Evolutionary conservation across 179 eudicot genomes (phyloP).

Genomic region (Beta lomatogona): DNA sequence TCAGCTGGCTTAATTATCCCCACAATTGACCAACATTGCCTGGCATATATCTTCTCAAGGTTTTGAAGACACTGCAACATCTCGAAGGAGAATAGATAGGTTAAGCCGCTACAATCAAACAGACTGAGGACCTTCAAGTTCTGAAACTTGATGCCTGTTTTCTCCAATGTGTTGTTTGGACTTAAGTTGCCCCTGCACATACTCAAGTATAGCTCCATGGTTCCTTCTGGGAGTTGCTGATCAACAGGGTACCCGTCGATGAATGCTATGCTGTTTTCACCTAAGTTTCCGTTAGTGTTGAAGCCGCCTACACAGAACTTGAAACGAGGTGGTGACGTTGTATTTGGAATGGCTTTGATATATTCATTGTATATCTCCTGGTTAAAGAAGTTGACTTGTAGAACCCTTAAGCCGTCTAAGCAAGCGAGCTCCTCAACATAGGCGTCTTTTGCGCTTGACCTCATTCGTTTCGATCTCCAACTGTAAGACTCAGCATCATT

Average conservation of each 20-base stretch:
- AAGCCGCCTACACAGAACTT: slow-evolving; percentile 23
- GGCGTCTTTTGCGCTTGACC: background rate
- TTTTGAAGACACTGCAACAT: background rate
- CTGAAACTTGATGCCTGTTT: background rate
- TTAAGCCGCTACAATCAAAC: background rate
- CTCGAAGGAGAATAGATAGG: slow-evolving; percentile 5
- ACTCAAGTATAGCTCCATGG: slow-evolving; percentile 14
- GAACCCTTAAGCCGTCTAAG: background rate
- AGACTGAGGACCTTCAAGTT: slow-evolving; percentile 16
- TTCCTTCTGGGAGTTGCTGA: slow-evolving; percentile 7
- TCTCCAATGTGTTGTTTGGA: slow-evolving; percentile 3
- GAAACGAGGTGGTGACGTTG: background rate
- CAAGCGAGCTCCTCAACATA: slow-evolving; percentile 5
- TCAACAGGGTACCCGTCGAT: slow-evolving; percentile 8
- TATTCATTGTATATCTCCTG: background rate
- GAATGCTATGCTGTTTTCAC: slow-evolving; percentile 17
- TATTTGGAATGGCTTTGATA: background rate
- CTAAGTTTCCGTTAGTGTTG: background rate
- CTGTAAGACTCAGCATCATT: slow-evolving; percentile 9
- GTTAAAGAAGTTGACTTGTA: slow-evolving; percentile 14
- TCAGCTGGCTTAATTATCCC: background rate
- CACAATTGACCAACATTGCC: background rate
- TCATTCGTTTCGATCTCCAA: background rate
- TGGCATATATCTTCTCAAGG: background rate
- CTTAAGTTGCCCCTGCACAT: background rate